Evolutionary conservation across 2,329 filamentous ascomycete species (phyloP).

Genomic region (Colletotrichum acutatum): DNA sequence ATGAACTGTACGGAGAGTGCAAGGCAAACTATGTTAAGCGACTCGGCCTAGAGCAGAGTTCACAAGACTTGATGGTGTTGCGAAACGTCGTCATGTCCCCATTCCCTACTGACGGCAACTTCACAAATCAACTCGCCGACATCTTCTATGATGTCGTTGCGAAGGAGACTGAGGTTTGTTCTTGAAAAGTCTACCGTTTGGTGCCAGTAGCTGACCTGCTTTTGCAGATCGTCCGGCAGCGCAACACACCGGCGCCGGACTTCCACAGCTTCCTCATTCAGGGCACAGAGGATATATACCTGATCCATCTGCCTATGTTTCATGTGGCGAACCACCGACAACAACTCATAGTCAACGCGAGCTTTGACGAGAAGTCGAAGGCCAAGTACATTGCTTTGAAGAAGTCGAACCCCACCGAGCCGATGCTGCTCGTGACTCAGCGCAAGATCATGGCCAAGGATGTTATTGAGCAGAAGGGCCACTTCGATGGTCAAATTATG

Average conservation of each 20-base stretch:
- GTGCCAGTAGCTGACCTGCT: too few relatives aligned
- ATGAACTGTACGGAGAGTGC: neutral
- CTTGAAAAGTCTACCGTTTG: too few relatives aligned
- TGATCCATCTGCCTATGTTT: neutral
- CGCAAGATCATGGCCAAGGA: neutral
- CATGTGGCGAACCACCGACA: neutral
- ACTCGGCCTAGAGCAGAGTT: constrained; percentile 41
- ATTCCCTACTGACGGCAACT: constrained; percentile 52
- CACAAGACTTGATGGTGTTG: constrained; percentile 54
- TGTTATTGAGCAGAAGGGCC: neutral
- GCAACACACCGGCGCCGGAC: neutral
- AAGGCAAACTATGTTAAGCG: neutral
- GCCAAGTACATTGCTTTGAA: neutral
- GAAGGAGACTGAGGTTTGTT: constrained; percentile 39
- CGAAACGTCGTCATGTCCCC: constrained; percentile 61
- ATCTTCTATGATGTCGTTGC: constrained; percentile 45
- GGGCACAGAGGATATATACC: neutral
- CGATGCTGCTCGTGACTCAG: neutral
- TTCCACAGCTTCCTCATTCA: neutral
- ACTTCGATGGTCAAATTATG: neutral
- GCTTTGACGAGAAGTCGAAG: neutral
- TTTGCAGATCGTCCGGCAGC: neutral
- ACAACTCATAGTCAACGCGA: neutral
- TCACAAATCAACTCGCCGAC: constrained; percentile 49
- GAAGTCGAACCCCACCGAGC: neutral